Base-by-base conservation (phyloP, 2,329 filamentous ascomycete genomes). In the Elsinoe batatas region DNA sequence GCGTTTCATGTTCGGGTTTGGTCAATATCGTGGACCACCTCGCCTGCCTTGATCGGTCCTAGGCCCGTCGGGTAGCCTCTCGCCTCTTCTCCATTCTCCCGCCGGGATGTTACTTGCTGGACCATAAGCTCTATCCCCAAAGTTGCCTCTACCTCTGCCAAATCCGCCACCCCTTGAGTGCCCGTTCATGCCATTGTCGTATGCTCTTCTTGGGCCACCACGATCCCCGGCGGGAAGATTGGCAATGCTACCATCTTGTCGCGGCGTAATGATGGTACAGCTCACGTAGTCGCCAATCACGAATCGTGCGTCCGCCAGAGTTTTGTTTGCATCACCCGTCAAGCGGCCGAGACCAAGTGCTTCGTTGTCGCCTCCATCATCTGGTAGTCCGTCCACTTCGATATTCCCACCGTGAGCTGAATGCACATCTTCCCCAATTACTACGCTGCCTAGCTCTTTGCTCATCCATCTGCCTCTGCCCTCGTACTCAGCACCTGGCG, bases 211-310 rank as follows among this genome's bases (percentile, higher is more conserved):
- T 73, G 72, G 53, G 71, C 69, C 33, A 73, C 70, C 26, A 76
- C 74, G 18, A 10, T 58, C 57, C 10, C 73, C 73, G 11, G 78
- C 74, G n/a, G 79, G 74, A 8, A 74, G 64, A 36, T 86, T 81
- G 42, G 84, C 83, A 37, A 94, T 83, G 32, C 80, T 80, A 0
- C 90, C 90, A 67, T 91, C 85, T 32, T 80, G 74, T 22, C 87
- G 72, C 0, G 88, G 88, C 40, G 88, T 84, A 56, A 91, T 74
- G 58, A 95, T 83, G 4, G 88, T 87, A 67, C 88, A 91, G 57
- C 85, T 85, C 38, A 97, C 78, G 66, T 87, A 95, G 69, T 97
- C 91, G 0, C 91, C 91, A 59, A 93, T 85, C 10, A 95, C 85
- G 64, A 95, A 95, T 18, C 85, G 80, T 33, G 81, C 83, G 54